A percentile compares a stretch with the other conserved stretches of the same genome.
phyloP scores from a whole-genome alignment of 371 early-diverging fungal species.

The Saksenaea vasiformis region DNA sequence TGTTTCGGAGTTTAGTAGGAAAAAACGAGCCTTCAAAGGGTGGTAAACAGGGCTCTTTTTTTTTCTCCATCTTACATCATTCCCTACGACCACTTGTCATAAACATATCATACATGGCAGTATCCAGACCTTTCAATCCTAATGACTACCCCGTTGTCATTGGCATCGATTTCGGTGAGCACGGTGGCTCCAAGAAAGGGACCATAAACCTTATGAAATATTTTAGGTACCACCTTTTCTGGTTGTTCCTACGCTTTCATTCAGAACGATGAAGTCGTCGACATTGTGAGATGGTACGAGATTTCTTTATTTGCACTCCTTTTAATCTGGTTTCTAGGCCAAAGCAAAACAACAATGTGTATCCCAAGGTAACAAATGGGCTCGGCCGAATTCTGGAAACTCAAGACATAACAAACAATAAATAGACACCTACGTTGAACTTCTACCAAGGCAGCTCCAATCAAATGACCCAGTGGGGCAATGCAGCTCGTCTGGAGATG shows the following conservation, averaged over 20 bases:
- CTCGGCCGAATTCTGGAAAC: constrained; percentile 1
- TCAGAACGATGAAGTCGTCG: constrained; percentile 62
- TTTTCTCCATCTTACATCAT: constrained; percentile 12
- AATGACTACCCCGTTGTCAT: constrained; percentile 49
- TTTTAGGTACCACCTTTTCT: constrained; percentile 50
- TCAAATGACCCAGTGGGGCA: constrained; percentile 60
- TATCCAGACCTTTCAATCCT: constrained; percentile 37
- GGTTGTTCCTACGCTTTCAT: constrained; percentile 51
- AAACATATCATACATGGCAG: constrained; percentile 21
- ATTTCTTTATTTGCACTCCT: not conserved
- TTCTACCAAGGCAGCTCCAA: constrained; percentile 48
- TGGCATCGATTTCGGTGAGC: constrained; percentile 51
- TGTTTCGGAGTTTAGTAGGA: not conserved
- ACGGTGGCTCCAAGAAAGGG: not conserved
- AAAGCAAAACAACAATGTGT: constrained; percentile 57
- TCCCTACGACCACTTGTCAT: not conserved
- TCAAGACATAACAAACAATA: constrained; percentile 13
- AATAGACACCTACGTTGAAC: constrained; percentile 51
- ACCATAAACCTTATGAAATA: not conserved
- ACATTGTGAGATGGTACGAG: constrained; percentile 58
- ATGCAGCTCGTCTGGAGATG: constrained; percentile 56
- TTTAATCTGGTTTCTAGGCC: constrained; percentile 39
- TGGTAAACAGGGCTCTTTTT: constrained; percentile 4
- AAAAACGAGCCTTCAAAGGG: constrained; percentile 1
- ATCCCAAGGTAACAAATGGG: constrained; percentile 55